Base-by-base conservation (phyloP, 768 basidiomycete genomes). In the Collybiopsis confluens region DNA sequence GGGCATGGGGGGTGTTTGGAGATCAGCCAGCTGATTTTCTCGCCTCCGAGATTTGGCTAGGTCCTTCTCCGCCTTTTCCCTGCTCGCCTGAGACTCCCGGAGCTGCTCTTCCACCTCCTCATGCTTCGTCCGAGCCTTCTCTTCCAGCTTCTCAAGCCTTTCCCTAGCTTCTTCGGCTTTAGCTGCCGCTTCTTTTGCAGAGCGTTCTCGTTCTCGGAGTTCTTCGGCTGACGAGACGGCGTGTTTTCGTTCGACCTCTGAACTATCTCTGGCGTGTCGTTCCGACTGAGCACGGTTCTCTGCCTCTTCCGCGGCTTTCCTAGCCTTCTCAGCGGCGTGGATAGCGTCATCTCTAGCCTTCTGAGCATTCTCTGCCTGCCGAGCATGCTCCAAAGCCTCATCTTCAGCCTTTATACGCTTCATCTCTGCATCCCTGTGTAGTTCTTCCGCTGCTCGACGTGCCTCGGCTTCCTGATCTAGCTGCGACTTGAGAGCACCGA, bases 1-100 rank as follows among this genome's bases (percentile, higher is more conserved):
- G 33, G 68, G 69, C 60, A 58, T 62, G 36, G 66, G 59, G 28
- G 66, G 61, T 9, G 68, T 68, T 35, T 64, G 66, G 10, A 64
- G 61, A 3, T 65, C 68, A 30, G 63, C 55, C 47, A 51, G 64
- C 43, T 49, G 49, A 35, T 21, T 33, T 53, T 53, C 52, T 27
- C 42, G 30, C n/a, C 52, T 26, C n/a, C 30, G 41, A 21, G 38
- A 27, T 28, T 45, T 36, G 3, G 52, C 42, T 3, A 53, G 52
- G 21, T 52, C 58, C 52, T 45, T 55, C 41, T 43, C 45, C 35
- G 58, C 56, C 33, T 41, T 54, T 46, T 53, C 52, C 21, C 18
- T 6, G 2, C 45, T 43, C 6, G 20, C 41, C 23, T 30, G 40
- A n/a, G 38, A 26, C 7, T 21, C 8, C 3, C 21, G 28, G 15